A percentile compares a stretch with the other conserved stretches of the same genome.
Conservation (phyloP, 345 rosid species). For the Salix viminalis region DNA sequence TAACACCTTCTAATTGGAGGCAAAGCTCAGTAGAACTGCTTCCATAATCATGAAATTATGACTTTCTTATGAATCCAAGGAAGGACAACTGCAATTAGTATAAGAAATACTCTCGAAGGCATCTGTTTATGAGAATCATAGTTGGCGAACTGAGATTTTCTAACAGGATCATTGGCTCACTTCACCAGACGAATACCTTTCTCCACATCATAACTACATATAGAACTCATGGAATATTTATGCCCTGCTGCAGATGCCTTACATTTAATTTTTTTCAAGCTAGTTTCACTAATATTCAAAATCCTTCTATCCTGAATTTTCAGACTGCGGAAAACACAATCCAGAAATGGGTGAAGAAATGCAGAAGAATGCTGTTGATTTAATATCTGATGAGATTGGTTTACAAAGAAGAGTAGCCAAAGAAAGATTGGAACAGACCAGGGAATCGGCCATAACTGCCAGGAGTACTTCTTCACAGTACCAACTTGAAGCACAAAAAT, state of each 20-base stretch:
- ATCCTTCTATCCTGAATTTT: background rate
- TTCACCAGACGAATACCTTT: background rate
- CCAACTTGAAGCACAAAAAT: conserved; percentile 44
- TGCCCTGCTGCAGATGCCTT: background rate
- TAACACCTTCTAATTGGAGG: background rate
- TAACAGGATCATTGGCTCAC: background rate
- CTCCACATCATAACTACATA: background rate
- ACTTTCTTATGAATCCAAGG: too few relatives aligned
- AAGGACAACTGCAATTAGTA: too few relatives aligned
- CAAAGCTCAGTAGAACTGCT: background rate
- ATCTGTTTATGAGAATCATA: too few relatives aligned
- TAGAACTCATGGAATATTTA: background rate
- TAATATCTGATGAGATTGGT: conserved; percentile 36
- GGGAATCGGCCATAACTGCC: conserved; percentile 12
- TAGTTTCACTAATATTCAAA: background rate
- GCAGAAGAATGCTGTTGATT: conserved; percentile 26
- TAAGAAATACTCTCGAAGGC: too few relatives aligned
- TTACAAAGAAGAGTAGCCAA: conserved; percentile 35
- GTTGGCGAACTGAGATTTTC: background rate
- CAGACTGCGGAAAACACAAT: conserved; percentile 37
- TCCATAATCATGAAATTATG: too few relatives aligned
- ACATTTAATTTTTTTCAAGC: background rate
- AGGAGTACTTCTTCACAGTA: conserved; percentile 22
- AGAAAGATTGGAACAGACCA: conserved; percentile 26
- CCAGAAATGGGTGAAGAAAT: conserved; percentile 35